A percentile compares a stretch with the other conserved stretches of the same genome.
Evolutionary conservation across 2,329 filamentous ascomycete genomes (phyloP).

Genomic region (Beauveria sp.): DNA sequence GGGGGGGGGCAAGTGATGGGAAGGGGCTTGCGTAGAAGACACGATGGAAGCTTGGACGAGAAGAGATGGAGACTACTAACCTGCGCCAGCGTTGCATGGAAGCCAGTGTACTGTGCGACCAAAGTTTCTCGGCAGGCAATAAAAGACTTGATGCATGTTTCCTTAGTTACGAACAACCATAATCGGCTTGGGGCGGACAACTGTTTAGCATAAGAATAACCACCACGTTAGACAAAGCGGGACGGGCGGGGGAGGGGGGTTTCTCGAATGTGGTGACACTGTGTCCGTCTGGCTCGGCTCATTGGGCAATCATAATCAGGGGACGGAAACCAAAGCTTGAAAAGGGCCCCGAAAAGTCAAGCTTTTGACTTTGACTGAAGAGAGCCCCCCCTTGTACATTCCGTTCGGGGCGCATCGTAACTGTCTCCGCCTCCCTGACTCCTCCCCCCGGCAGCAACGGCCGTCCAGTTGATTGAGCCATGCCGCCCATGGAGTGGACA

Average conservation of each 20-base stretch:
- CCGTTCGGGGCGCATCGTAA: neutral
- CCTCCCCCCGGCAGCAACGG: neutral
- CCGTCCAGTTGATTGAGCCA: neutral
- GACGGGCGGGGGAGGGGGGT: neutral
- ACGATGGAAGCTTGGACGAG: neutral
- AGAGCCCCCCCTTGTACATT: neutral
- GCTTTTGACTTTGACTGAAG: neutral
- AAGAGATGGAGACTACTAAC: neutral
- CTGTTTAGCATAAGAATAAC: neutral
- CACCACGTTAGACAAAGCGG: neutral
- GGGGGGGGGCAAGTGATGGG: neutral
- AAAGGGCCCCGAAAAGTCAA: neutral
- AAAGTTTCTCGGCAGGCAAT: neutral
- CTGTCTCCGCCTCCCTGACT: neutral
- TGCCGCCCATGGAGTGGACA: neutral
- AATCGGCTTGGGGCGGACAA: neutral
- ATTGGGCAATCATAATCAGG: neutral
- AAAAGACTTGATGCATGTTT: neutral
- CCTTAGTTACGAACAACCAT: neutral
- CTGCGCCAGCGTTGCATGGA: neutral
- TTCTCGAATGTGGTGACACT: neutral
- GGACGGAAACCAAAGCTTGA: neutral
- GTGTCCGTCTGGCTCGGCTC: too few species aligned
- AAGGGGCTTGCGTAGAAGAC: neutral
- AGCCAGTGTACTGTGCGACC: neutral